Conservation (phyloP, 495 filamentous ascomycete species). For the Polyplosphaeria fusca region DNA sequence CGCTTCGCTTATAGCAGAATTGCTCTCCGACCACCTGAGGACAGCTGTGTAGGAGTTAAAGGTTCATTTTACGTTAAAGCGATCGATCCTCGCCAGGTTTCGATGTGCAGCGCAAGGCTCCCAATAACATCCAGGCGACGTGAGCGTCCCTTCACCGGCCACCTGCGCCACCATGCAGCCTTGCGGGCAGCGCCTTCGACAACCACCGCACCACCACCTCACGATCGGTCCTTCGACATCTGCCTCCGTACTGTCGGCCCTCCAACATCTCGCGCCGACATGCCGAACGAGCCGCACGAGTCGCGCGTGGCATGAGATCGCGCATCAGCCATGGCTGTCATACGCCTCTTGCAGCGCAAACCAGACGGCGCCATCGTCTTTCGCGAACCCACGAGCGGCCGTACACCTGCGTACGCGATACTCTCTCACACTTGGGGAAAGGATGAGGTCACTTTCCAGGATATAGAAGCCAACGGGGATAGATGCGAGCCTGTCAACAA, state of each 20-base stretch:
- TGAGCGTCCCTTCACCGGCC: conserved; percentile 10
- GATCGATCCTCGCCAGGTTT: conserved; percentile 3
- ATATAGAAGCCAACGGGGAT: no score
- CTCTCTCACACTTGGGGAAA: conserved; percentile 17
- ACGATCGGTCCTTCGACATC: background rate
- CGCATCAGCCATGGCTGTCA: background rate
- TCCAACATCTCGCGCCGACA: background rate
- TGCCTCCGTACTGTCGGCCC: background rate
- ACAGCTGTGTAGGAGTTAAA: background rate
- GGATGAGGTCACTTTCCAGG: background rate
- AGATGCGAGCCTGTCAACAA: background rate
- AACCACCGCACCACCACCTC: background rate
- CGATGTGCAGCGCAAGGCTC: conserved; percentile 5
- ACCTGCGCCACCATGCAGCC: conserved; percentile 24
- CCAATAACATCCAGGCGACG: conserved; percentile 8
- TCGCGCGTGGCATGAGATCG: background rate
- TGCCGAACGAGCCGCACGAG: background rate
- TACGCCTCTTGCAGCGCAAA: no score
- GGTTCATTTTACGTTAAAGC: conserved; percentile 1
- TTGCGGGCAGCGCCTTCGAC: conserved; percentile 16
- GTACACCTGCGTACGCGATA: conserved; percentile 23
- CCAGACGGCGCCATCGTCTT: no score
- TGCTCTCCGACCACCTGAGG: background rate
- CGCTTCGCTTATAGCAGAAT: background rate
- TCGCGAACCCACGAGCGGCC: no score